Evolutionary conservation across 345 rosid genomes (phyloP).

Genomic region (Citrus unshiu): DNA sequence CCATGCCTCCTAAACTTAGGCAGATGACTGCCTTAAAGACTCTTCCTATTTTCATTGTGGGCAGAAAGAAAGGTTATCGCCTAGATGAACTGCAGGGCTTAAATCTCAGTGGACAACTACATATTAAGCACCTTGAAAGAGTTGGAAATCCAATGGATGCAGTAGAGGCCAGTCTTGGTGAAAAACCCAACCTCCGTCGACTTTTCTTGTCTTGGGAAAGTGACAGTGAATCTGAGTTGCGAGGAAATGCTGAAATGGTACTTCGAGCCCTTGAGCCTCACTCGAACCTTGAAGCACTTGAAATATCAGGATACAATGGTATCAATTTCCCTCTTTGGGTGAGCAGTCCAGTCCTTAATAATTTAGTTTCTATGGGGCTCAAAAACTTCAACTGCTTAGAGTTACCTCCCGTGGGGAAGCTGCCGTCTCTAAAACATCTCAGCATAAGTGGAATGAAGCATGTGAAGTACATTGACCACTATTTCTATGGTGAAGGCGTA

Average conservation of each 20-base stretch:
- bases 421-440: not conserved
- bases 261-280: not conserved
- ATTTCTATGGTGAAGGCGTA: not conserved
- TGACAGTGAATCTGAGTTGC: not conserved
- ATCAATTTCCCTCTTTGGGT: not conserved
- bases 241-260: not conserved
- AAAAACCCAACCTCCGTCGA: not conserved
- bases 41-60: not conserved
- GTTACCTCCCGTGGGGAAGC: not conserved
- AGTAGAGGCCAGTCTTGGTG: not conserved
- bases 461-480: not conserved
- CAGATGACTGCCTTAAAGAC: not conserved
- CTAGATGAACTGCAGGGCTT: not conserved
- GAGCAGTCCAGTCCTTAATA: not conserved
- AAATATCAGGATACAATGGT: not conserved
- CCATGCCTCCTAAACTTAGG: conserved; percentile 1
- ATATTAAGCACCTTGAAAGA: not conserved
- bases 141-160: not conserved
- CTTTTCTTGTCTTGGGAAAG: not conserved
- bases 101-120: not conserved
- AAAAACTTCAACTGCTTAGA: not conserved
- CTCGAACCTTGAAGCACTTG: not conserved
- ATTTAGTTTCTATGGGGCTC: not conserved
- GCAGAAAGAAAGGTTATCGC: not conserved
- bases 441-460: accelerated